Conservation (phyloP, 257 asterid genomes). For the Eustoma russellianum region DNA sequence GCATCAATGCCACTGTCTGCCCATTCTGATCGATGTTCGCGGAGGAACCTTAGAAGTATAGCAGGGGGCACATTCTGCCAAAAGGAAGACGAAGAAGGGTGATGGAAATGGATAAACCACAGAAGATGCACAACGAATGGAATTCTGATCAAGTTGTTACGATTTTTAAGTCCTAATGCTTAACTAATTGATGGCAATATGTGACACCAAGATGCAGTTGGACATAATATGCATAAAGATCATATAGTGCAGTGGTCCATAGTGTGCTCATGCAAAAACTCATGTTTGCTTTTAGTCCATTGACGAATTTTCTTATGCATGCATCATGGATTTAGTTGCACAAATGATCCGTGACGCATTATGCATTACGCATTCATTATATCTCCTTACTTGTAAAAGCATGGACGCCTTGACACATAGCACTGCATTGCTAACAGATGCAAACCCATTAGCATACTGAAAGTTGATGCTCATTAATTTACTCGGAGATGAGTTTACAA, state of each 20-base stretch:
- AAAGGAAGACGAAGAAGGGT: background rate
- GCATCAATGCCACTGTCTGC: slow-evolving; percentile 93
- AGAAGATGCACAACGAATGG: background rate
- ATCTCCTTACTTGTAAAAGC: slow-evolving; percentile 65
- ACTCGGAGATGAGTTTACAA: slow-evolving; percentile 72
- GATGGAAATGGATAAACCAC: background rate
- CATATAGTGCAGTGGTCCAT: background rate
- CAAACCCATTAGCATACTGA: slow-evolving; percentile 63
- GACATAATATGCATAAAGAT: background rate
- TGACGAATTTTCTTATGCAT: background rate
- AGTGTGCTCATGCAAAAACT: background rate
- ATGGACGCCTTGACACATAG: slow-evolving; percentile 94
- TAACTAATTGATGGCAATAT: no score
- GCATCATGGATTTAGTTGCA: no score
- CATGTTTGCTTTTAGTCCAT: background rate
- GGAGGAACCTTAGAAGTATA: slow-evolving; percentile 68
- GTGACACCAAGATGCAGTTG: background rate
- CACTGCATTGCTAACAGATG: slow-evolving; percentile 65
- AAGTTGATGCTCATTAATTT: slow-evolving; percentile 63
- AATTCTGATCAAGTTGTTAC: background rate
- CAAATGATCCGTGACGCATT: background rate
- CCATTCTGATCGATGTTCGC: slow-evolving; percentile 98
- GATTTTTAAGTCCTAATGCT: background rate
- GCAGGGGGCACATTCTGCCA: slow-evolving; percentile 86
- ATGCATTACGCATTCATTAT: background rate